Percentiles rank a stretch among this genome's conserved stretches.
Conservation (phyloP, 1,284 basidiomycete genomes). For the Lentinula novae-zelandiae region DNA sequence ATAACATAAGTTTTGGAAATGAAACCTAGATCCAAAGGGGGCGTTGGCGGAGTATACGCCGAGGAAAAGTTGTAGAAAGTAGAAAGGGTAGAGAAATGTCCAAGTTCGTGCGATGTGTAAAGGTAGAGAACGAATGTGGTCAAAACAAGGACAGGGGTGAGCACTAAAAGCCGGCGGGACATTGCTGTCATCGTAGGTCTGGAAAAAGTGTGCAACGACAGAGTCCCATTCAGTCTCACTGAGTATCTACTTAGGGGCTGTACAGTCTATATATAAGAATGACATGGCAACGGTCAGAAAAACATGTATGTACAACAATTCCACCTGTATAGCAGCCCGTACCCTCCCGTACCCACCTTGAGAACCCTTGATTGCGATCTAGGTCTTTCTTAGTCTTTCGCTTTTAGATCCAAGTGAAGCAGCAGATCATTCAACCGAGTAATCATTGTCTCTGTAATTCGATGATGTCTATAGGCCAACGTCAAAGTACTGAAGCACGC, state of each 20-base stretch:
- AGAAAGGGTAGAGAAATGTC: not conserved
- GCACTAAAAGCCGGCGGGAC: not conserved
- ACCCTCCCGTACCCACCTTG: too few relatives aligned
- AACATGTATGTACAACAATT: too few relatives aligned
- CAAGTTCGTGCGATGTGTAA: not conserved
- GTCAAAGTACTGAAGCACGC: not conserved
- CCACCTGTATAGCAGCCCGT: too few relatives aligned
- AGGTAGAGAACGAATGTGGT: not conserved
- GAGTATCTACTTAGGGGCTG: not conserved
- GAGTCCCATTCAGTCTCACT: not conserved
- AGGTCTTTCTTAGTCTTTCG: not conserved
- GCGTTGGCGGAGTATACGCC: not conserved
- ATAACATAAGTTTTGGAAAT: constrained; percentile 9
- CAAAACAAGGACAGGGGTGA: not conserved
- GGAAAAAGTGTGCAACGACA: not conserved
- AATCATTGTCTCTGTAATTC: not conserved
- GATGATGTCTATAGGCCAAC: not conserved
- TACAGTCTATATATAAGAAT: too few relatives aligned
- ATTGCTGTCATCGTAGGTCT: not conserved
- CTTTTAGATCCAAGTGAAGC: not conserved
- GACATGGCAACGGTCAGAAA: too few relatives aligned
- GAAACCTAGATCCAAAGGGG: not conserved
- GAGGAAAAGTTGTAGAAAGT: not conserved
- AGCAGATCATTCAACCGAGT: not conserved
- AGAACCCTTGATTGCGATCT: too few relatives aligned